Conservation (phyloP, 1,139 yeast genomes). For the Debaryomycetaceae sp. region DNA sequence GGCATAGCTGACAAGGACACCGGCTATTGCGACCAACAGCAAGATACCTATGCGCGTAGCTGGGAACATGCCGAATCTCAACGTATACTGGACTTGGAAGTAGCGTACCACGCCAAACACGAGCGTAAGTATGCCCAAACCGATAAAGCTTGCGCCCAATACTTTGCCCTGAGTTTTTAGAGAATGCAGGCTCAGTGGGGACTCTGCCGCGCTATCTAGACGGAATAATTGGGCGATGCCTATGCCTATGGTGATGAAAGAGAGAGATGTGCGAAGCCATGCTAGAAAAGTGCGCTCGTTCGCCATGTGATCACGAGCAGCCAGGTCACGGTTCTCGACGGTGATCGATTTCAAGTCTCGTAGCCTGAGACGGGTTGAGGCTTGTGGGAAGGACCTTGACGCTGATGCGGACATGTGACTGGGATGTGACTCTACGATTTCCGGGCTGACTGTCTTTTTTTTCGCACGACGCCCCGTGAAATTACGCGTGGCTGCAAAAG, state of each 20-base stretch:
- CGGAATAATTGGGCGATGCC: slow-evolving; percentile 33
- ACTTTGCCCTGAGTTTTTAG: slow-evolving; percentile 23
- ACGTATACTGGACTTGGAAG: slow-evolving; percentile 30
- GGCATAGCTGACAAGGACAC: slow-evolving; percentile 11
- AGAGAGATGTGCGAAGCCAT: slow-evolving; percentile 54
- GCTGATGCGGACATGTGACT: too few species aligned
- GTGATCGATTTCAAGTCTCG: slow-evolving; percentile 7
- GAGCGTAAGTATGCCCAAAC: slow-evolving; percentile 25
- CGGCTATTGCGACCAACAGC: slow-evolving; percentile 21
- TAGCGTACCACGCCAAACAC: slow-evolving; percentile 22
- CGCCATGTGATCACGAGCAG: slow-evolving; percentile 52
- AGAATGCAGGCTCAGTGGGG: slow-evolving; percentile 1
- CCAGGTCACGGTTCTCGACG: slow-evolving; percentile 31
- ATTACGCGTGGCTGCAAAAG: too few species aligned
- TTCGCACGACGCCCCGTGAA: too few species aligned
- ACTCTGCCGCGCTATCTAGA: slow-evolving; percentile 12
- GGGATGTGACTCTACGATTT: too few species aligned
- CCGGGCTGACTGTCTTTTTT: too few species aligned
- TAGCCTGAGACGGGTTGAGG: slow-evolving; percentile 1
- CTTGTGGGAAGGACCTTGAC: too few species aligned
- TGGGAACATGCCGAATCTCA: slow-evolving; percentile 38
- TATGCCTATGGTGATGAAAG: slow-evolving; percentile 32
- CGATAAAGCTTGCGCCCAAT: slow-evolving; percentile 24
- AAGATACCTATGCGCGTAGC: slow-evolving; percentile 20
- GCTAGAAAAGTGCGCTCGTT: slow-evolving; percentile 73